Evolutionary conservation across 1,284 basidiomycete genomes (phyloP).

Genomic region (Ustilago sp.): DNA sequence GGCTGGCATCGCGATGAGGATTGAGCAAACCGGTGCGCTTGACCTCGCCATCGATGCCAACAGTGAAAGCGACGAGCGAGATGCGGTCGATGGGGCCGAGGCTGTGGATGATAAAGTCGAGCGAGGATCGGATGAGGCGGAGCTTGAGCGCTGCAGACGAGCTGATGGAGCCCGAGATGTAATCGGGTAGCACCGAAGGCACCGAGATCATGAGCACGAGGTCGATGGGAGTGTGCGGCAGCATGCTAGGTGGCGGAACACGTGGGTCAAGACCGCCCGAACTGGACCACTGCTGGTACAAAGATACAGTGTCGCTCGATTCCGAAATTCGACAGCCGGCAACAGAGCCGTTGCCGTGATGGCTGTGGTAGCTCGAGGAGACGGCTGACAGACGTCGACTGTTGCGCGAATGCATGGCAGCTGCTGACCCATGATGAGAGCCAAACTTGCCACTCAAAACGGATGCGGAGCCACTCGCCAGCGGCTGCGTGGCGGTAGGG

Average conservation of each 20-base stretch:
- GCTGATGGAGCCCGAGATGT: constrained; percentile 73
- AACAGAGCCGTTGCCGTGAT: constrained; percentile 15
- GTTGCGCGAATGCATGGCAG: constrained; percentile 27
- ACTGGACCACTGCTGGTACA: constrained; percentile 60
- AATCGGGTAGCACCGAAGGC: constrained; percentile 71
- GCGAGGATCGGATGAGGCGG: constrained; percentile 60
- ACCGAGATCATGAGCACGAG: constrained; percentile 90
- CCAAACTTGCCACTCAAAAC: constrained; percentile 53
- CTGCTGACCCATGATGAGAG: constrained; percentile 25
- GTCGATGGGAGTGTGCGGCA: constrained; percentile 88
- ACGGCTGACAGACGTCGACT: constrained; percentile 31
- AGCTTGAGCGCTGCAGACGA: constrained; percentile 76
- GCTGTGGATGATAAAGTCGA: constrained; percentile 61
- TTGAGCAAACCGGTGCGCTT: constrained; percentile 59
- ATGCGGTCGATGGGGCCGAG: constrained; percentile 63
- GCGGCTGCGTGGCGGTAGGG: constrained; percentile 10
- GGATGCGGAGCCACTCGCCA: constrained; percentile 41
- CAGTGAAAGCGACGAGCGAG: constrained; percentile 58
- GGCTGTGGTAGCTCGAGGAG: constrained; percentile 43
- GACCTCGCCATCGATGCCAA: constrained; percentile 59
- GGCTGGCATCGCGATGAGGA: constrained; percentile 46
- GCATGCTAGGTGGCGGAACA: constrained; percentile 55
- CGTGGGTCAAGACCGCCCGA: constrained; percentile 63
- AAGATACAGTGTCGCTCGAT: constrained; percentile 33
- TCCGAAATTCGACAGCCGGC: constrained; percentile 19